Evolutionary conservation across 2,329 filamentous ascomycete species (phyloP), one percentile per base, ranked within the genome.

Genomic region (Aspergillus ochraceus): DNA sequence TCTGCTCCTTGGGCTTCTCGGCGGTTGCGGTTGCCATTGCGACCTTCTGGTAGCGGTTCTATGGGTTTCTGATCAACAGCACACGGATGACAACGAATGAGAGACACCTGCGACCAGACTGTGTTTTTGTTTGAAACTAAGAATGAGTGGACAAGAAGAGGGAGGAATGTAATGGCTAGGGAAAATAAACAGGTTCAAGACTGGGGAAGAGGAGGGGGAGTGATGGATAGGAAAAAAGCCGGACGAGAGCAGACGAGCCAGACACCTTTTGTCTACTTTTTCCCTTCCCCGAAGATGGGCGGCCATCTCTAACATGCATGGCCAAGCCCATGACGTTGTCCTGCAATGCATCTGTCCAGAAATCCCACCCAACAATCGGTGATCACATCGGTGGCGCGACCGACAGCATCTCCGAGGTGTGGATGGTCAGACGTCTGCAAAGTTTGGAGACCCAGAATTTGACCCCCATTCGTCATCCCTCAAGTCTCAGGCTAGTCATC

Each of bases 1-100:
- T 64, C 50, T 71, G 60, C 54, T 70, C 58, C 59, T 68, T 62
- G 30, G 69, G 63, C 58, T 74, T 72, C 57, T 71, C 68, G 54
- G 66, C 62, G 54, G 71, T 69, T 17, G 70, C 72, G 67, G 71
- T 71, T 49, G 9, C 39, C 24, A 45, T 30, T 47, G 53, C 14
- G 36, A 12, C 32, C 32, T 36, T 36, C 3, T 36, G 11, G 6
- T 2, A 10, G 11, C 11, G 32, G 11, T 17, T 2, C 14, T n/a
- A 17, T 42, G 36, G 5, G 17, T n/a, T 8, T 6, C 17, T 42
- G 17, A 42, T n/a, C 36, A 17, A 42, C 17, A 42, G 17, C 36
- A 42, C 36, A n/a, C 36, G 36, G 36, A n/a, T 42, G 36, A 42
- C 14, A 42, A 14, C 36, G 36, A 42, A 42, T n/a, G 36, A n/a